Conservation (phyloP, 2,329 filamentous ascomycete genomes). For the Monosporascus ibericus region DNA sequence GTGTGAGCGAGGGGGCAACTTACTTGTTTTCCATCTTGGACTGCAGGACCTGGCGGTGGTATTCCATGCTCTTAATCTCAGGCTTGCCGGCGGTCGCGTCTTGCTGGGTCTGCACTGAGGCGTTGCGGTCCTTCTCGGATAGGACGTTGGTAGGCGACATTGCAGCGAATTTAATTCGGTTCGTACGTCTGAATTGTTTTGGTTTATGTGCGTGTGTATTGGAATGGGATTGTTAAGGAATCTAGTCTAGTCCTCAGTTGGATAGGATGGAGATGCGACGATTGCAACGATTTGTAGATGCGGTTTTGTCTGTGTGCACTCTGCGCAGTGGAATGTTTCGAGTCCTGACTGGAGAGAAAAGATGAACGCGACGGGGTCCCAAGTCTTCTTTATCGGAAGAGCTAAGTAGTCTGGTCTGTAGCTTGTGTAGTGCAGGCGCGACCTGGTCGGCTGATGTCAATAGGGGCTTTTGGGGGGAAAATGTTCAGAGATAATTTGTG, state of each 20-base stretch:
- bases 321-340: too few species aligned
- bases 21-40: conserved; percentile 66
- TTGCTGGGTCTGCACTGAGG: conserved; percentile 32
- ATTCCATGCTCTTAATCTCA: conserved; percentile 64
- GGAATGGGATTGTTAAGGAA: background rate
- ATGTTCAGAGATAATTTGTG: conserved; percentile 2
- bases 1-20: conserved; percentile 5
- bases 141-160: conserved; percentile 58
- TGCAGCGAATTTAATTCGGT: conserved; percentile 6
- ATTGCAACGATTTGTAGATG: background rate
- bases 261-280: background rate
- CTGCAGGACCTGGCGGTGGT: conserved; percentile 69
- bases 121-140: conserved; percentile 61
- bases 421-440: background rate
- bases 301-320: too few species aligned
- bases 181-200: background rate
- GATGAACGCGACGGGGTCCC: background rate
- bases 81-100: conserved; percentile 30
- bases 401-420: background rate
- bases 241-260: background rate
- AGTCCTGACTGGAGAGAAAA: too few species aligned
- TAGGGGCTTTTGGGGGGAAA: background rate
- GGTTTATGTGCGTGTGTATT: background rate
- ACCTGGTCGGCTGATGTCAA: background rate
- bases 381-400: background rate